Base-by-base conservation (phyloP, 73 alveolate species). In the Tetrahymena borealis region DNA sequence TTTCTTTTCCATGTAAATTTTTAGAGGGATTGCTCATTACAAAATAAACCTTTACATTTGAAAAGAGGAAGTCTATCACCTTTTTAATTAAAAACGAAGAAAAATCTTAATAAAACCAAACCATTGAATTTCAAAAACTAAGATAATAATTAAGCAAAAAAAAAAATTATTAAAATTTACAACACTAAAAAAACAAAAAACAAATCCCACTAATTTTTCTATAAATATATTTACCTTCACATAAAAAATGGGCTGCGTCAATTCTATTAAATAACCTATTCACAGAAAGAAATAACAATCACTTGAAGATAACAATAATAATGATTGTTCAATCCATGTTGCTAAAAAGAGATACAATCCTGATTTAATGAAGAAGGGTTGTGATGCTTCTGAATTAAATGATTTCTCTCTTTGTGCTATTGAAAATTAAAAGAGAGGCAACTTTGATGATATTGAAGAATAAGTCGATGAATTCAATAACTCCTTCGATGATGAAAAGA, bases 201-300 rank as follows among this genome's bases (percentile, higher is more conserved):
- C 2, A 4, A 42, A n/a, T 35, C 85, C n/a, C 28, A 13, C 9
- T 60, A 60, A 24, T 18, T 24, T 60, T 60, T 60, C 28, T 18
- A 60, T 24, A 60, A 7, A 60, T 60, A 24, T 60, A 11, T 18
- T 13, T 13, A 60, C 31, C 1, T 60, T 60, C n/a, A n/a, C n/a
- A n/a, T n/a, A n/a, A n/a, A 60, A 60, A 60, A 60, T 60, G 85
- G 85, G 85, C 85, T 60, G 85, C 85, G 85, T 60, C n/a, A 32
- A 60, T 24, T 60, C 85, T 60, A 35, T 35, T 60, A 60, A 60
- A n/a, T n/a, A n/a, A 60, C 85, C 38, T 24, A 60, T 60, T 16
- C n/a, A 60, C 85, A 60, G 32, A 60, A 60, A 60, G 15, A 60
- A 9, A 24, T 60, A 6, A 60, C 10, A 60, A 60, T 24, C 28